phyloP scores from a whole-genome alignment of 176 grass and related monocot genomes.

The Ananas comosus region DNA sequence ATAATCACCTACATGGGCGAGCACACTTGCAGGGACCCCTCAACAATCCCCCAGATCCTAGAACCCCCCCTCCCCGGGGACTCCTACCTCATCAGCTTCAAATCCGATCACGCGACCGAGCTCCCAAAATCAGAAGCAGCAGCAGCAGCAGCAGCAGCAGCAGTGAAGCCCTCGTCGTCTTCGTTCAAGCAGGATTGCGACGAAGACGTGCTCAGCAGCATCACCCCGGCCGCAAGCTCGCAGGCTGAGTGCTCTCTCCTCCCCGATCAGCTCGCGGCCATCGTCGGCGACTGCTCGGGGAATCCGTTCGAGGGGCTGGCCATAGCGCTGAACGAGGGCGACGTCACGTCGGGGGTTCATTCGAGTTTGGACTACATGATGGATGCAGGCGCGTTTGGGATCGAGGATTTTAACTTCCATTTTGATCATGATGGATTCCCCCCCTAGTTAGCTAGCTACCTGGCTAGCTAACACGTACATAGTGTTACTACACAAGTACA shows the following conservation, averaged over 20 bases:
- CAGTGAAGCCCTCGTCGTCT: constrained; percentile 2
- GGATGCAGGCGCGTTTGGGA: constrained; percentile 4
- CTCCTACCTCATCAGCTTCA: constrained; percentile 45
- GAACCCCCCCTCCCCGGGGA: background rate
- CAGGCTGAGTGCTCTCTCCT: constrained; percentile 27
- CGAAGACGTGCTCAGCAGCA: constrained; percentile 51
- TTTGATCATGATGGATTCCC: background rate
- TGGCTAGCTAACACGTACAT: background rate
- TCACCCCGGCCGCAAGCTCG: constrained; percentile 13
- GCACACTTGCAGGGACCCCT: constrained; percentile 51
- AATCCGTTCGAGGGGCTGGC: background rate
- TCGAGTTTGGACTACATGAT: constrained; percentile 17
- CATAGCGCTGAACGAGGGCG: constrained; percentile 11
- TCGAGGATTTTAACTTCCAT: background rate
- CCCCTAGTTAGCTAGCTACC: background rate
- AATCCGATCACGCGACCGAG: background rate
- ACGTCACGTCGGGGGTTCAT: constrained; percentile 1
- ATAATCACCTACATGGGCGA: constrained; percentile 51
- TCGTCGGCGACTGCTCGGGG: constrained; percentile 15
- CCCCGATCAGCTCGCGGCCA: constrained; percentile 33
- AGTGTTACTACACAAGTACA: too few relatives aligned
- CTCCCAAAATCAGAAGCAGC: background rate
- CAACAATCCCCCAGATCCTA: constrained; percentile 33
- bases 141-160: too few relatives aligned
- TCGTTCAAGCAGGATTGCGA: constrained; percentile 24